These are phyloP conservation scores for Glycine soja DNA, from an alignment of 306 rosid genomes.

Conservation along the genomic window DNA sequence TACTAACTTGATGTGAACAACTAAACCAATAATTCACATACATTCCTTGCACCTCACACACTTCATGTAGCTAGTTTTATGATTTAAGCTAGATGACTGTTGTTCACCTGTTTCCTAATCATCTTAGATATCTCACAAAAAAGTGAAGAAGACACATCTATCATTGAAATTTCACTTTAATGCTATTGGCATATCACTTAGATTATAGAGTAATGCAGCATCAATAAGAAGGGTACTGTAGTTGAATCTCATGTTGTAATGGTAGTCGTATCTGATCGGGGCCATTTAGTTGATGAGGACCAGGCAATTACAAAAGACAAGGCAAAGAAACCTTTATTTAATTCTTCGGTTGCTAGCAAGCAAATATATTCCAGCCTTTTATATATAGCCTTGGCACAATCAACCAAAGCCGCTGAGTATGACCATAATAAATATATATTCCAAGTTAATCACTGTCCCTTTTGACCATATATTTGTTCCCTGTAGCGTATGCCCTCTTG, in stretches of 20 bases:
- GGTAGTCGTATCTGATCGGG: constrained; percentile 31
- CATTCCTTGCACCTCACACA: background rate
- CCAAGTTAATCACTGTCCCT: constrained; percentile 49
- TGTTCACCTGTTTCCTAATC: background rate
- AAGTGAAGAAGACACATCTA: constrained; percentile 42
- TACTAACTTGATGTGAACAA: background rate
- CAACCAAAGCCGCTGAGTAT: constrained; percentile 46
- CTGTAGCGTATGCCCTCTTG: constrained; percentile 29
- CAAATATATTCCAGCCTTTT: constrained; percentile 50
- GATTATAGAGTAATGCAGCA: constrained; percentile 6
- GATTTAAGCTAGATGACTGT: background rate
- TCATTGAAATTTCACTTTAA: constrained; percentile 44
- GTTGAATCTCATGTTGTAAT: constrained; percentile 29
- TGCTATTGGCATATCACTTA: constrained; percentile 36
- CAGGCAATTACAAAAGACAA: constrained; percentile 21
- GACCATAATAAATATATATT: constrained; percentile 45
- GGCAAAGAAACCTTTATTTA: constrained; percentile 9
- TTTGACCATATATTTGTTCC: constrained; percentile 32
- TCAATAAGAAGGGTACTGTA: constrained; percentile 11
- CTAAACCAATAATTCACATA: background rate
- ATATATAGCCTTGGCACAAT: constrained; percentile 24
- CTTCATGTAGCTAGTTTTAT: background rate
- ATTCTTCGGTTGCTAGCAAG: constrained; percentile 33
- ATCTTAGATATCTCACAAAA: background rate
- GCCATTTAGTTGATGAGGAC: constrained; percentile 38